phyloP scores from a whole-genome alignment of 768 basidiomycete species.

The Phaffia australis region DNA sequence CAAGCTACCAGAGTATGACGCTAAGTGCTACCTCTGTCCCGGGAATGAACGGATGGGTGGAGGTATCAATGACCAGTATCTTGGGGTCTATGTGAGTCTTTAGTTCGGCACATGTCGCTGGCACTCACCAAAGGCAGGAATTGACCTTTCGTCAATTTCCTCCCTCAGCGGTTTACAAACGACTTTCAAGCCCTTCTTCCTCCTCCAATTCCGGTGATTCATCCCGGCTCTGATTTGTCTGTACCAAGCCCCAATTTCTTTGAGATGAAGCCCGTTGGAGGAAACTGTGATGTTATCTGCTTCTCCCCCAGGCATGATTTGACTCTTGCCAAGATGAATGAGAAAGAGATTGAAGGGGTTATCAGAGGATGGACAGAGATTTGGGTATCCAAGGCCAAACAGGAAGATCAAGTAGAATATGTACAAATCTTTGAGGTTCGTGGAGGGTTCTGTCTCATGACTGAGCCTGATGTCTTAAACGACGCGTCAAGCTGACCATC shows the following conservation, averaged over 20 bases:
- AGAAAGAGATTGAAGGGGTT: slow-evolving; percentile 52
- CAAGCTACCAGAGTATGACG: slow-evolving; percentile 48
- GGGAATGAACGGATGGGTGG: slow-evolving; percentile 69
- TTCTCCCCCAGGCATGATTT: slow-evolving; percentile 80
- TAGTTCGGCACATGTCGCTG: background rate
- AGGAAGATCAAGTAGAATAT: slow-evolving; percentile 59
- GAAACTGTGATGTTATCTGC: slow-evolving; percentile 76
- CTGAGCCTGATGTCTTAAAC: too few relatives aligned
- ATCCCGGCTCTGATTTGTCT: background rate
- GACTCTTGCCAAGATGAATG: slow-evolving; percentile 57
- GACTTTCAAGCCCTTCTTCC: slow-evolving; percentile 73
- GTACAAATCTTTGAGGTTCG: slow-evolving; percentile 83
- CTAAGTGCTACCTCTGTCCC: slow-evolving; percentile 72
- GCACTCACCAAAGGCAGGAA: too few relatives aligned
- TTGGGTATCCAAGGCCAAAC: slow-evolving; percentile 38
- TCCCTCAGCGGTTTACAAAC: slow-evolving; percentile 51
- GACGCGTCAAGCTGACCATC: too few relatives aligned
- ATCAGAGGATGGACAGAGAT: slow-evolving; percentile 64
- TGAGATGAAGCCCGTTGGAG: slow-evolving; percentile 54
- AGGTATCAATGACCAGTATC: slow-evolving; percentile 54
- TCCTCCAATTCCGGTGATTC: slow-evolving; percentile 42
- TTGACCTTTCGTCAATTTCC: background rate
- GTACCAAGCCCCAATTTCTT: slow-evolving; percentile 29
- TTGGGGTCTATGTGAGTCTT: slow-evolving; percentile 47
- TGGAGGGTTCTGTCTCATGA: background rate